Conservation (phyloP, 257 asterid species). For the Cordia subcordata region DNA sequence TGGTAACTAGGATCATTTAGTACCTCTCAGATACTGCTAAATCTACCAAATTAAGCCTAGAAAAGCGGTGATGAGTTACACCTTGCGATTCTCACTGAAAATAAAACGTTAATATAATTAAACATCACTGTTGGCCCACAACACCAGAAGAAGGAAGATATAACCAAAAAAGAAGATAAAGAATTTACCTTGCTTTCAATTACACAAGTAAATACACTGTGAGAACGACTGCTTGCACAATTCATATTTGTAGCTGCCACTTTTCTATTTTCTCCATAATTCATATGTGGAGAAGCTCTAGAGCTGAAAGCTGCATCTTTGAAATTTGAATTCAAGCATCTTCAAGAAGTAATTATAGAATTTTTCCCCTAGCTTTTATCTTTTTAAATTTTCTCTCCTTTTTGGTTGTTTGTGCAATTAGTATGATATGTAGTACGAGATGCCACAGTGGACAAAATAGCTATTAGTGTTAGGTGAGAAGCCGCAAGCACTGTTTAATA, state of each 20-base stretch:
- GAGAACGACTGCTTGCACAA: constrained; percentile 98
- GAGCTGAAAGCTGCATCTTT: constrained; percentile 62
- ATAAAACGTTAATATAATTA: constrained; percentile 4
- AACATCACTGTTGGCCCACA: constrained; percentile 10
- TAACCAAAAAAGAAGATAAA: background rate
- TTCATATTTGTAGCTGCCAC: constrained; percentile 99
- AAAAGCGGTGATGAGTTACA: constrained; percentile 85
- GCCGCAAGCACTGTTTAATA: no score
- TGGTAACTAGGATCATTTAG: constrained; percentile 4
- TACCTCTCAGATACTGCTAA: constrained; percentile 99
- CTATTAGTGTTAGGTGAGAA: no score
- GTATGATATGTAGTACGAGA: no score
- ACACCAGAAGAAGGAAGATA: constrained; percentile 4
- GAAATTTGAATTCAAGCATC: background rate
- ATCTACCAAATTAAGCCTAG: constrained; percentile 93
- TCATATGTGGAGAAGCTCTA: no score
- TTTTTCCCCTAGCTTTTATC: no score
- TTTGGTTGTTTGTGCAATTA: no score
- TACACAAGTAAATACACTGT: constrained; percentile 91
- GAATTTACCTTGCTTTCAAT: constrained; percentile 83
- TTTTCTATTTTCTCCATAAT: constrained; percentile 89
- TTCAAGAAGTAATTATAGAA: no score
- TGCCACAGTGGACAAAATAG: no score
- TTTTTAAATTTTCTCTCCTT: no score
- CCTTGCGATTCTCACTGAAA: constrained; percentile 91